phyloP scores from a whole-genome alignment of 108 stramenopile genomes.

The Cyclotella distinguenda region DNA sequence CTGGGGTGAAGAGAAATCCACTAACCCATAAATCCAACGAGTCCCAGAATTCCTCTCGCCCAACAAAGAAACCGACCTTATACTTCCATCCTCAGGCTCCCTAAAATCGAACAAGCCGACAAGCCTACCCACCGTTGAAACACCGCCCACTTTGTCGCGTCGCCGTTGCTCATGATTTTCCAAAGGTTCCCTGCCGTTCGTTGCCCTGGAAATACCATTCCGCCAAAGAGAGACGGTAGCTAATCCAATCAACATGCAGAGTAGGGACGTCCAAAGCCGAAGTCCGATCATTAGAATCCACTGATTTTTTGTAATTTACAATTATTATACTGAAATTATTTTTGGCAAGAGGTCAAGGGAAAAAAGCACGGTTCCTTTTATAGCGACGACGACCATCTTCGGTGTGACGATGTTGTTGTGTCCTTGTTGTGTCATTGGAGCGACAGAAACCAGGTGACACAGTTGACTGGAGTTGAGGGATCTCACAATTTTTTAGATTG shows the following conservation, averaged over 20 bases:
- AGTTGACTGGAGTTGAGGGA: no score
- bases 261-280: conserved; percentile 16
- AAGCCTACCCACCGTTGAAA: background rate
- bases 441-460: no score
- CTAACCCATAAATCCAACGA: conserved; percentile 81
- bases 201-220: conserved; percentile 12
- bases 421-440: no score
- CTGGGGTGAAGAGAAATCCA: no score
- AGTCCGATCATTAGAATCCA: conserved; percentile 6
- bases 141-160: background rate
- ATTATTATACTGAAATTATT: no score
- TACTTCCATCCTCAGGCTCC: conserved; percentile 41
- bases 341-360: no score
- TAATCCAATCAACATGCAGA: conserved; percentile 24
- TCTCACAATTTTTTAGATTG: no score
- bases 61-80: conserved; percentile 61
- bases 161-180: background rate
- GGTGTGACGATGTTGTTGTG: no score
- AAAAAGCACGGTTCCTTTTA: no score
- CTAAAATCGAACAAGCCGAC: conserved; percentile 10
- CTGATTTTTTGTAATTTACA: no score
- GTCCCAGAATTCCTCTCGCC: conserved; percentile 89
- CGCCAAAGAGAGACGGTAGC: conserved; percentile 26
- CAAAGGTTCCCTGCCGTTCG: background rate
- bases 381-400: no score